Base-by-base conservation (phyloP, 768 basidiomycete species). In the Lactarius vividus region DNA sequence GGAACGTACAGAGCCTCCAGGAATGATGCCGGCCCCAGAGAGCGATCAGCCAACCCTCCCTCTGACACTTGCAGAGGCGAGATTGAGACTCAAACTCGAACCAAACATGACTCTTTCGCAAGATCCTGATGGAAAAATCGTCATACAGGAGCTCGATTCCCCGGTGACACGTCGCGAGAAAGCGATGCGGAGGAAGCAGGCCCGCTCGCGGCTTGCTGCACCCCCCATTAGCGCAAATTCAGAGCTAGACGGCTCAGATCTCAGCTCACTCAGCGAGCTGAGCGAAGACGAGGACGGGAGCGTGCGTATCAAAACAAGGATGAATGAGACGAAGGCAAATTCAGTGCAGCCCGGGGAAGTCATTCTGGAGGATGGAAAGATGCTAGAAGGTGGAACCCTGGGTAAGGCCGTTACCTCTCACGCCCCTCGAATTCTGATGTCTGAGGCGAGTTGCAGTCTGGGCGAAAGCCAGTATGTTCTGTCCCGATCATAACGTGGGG, bases 141-240 rank as follows among this genome's bases (percentile, higher is more conserved):
- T 89, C 62, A 83, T 91, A 63, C 89, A 92, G 72, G 84, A 85
- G 65, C 78, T 91, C 28, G 90, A 91, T 71, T 87, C 90, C 6
- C 89, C 89, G 40, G 82, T 82, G 4, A 87, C 83, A 46, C 84
- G 89, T 4, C 80, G 83, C 58, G 81, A 84, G 74, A 89, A 87
- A 75, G 79, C 79, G 23, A 74, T 77, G 64, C 79, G 80, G 9
- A 78, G 75, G 59, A 85, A 82, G 55, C 64, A 52, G 35, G 68
- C 68, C 26, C 59, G 65, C 53, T 66, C 65, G 26, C 63, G 64
- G 52, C 65, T 67, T 29, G 64, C 59, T 0, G 70, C 70, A 1
- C 64, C 66, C 16, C 46, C 63, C n/a, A 46, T 65, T 4, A 61
- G 62, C 3, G 64, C 62, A 52, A 57, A 16, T 37, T 61, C 65